Evolutionary conservation across 1,284 basidiomycete species (phyloP), one percentile per base, ranked within the genome.

Genomic region (Entoloma clypeatum): DNA sequence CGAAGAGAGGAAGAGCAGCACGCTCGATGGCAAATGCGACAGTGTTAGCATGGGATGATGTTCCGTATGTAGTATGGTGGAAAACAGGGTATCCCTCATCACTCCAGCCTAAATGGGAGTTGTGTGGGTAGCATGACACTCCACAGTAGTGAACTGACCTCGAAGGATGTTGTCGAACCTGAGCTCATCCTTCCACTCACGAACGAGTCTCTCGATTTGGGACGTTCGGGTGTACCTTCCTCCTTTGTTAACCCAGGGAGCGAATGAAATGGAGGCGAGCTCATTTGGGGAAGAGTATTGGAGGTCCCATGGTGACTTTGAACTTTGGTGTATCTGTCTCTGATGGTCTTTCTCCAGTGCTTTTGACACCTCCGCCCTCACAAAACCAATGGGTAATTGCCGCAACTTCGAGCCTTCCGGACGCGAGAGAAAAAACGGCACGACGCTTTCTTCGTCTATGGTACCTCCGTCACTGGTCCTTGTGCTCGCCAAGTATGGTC

Each of bases 1-100:
- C 64, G 44, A 71, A 71, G n/a, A 71, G 44, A 29, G 68, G 68
- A 6, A 71, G 55, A 6, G 64, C 66, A 34, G 69, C 64, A 25
- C 68, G 64, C 44, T 71, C 68, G 31, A 70, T 62, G 9, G 64
- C 58, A 36, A 70, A 68, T 24, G 67, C 68, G 9, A 67, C 42
- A 8, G 57, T 51, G 26, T 59, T 55, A 27, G 45, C 39, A 11
- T 38, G 30, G 10, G 36, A 35, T 14, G 26, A 44, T 17, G 41
- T 17, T 7, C 54, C 41, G 18, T 34, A 35, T 5, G 56, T 52
- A 7, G 54, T 49, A 32, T 58, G 57, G 21, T 47, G 50, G 41
- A 59, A 61, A 8, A 61, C 58, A 13, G 63, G 64, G 44, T 57
- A 64, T 1, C 49, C 47, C 44, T 64, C 61, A 33, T 62, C 57